phyloP scores from a whole-genome alignment of 2,329 filamentous ascomycete species.

The Diaporthe aspalathi region DNA sequence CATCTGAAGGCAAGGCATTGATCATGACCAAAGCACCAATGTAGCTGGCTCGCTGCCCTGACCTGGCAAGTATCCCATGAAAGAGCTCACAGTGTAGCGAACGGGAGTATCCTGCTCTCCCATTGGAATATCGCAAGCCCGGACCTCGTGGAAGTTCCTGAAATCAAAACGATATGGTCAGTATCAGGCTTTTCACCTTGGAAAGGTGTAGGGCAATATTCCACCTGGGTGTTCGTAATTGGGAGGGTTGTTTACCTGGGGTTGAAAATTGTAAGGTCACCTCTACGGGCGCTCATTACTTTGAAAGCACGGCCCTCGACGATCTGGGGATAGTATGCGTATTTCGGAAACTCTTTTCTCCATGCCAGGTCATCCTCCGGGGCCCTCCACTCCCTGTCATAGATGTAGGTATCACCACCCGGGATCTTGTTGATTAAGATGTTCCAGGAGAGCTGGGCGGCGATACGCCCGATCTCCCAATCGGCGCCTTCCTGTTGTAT shows the following conservation, averaged over 20 bases:
- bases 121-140: neutral
- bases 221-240: neutral
- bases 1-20: neutral
- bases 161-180: neutral
- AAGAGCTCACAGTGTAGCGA: constrained; percentile 7
- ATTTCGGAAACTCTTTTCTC: constrained; percentile 7
- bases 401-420: constrained; percentile 17
- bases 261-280: neutral
- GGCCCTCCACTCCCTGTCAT: constrained; percentile 12
- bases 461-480: constrained; percentile 15
- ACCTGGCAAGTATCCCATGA: neutral
- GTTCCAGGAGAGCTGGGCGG: constrained; percentile 20
- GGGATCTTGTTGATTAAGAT: constrained; percentile 18
- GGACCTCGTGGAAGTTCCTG: constrained; percentile 4
- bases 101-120: neutral
- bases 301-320: constrained; percentile 14
- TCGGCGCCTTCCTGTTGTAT: neutral
- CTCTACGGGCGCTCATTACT: constrained; percentile 3
- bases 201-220: neutral
- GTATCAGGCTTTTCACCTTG: neutral
- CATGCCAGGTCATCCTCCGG: neutral
- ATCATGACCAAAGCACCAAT: constrained; percentile 9
- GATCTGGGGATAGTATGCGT: constrained; percentile 12
- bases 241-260: neutral
- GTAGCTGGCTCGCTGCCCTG: neutral